These are phyloP conservation scores for Didymella glomerata DNA, from an alignment of 2,329 filamentous ascomycete species.

Conservation along the genomic window DNA sequence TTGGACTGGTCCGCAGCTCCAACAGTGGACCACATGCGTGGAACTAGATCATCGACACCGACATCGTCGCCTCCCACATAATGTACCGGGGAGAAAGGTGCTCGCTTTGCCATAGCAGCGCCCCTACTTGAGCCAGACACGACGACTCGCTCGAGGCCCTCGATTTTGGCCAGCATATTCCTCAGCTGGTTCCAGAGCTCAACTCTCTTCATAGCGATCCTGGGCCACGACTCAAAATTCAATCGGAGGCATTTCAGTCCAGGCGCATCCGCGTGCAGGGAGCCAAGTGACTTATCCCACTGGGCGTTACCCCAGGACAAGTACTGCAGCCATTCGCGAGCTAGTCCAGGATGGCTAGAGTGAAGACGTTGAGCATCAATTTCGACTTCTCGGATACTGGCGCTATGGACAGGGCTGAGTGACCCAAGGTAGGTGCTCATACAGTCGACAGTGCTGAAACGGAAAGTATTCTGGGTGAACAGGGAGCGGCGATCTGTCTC, in stretches of 20 bases:
- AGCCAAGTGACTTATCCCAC: slow-evolving; percentile 32
- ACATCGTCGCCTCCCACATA: slow-evolving; percentile 51
- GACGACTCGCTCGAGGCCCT: slow-evolving; percentile 44
- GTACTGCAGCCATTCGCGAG: slow-evolving; percentile 50
- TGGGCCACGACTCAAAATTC: slow-evolving; percentile 49
- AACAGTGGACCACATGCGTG: slow-evolving; percentile 45
- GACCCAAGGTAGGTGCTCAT: slow-evolving; percentile 42
- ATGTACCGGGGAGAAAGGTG: slow-evolving; percentile 49
- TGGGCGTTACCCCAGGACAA: slow-evolving; percentile 35
- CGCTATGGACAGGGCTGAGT: slow-evolving; percentile 31
- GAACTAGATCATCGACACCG: slow-evolving; percentile 44
- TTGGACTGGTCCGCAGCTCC: slow-evolving; percentile 31
- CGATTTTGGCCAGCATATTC: slow-evolving; percentile 38
- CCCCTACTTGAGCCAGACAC: slow-evolving; percentile 47
- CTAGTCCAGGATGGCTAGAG: slow-evolving; percentile 33
- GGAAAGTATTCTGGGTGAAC: slow-evolving; percentile 48
- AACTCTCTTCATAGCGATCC: slow-evolving; percentile 37
- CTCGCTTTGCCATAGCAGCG: slow-evolving; percentile 39
- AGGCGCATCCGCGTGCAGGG: slow-evolving; percentile 40
- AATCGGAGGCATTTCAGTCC: slow-evolving; percentile 45
- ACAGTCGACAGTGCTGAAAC: slow-evolving; percentile 46
- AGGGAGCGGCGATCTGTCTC: slow-evolving; percentile 45
- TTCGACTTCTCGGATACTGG: slow-evolving; percentile 46
- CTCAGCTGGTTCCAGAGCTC: slow-evolving; percentile 47
- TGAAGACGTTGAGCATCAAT: slow-evolving; percentile 47